Conservation (phyloP, 192 early-diverging fungal species). For the Gryganskiella cystojenkinii region DNA sequence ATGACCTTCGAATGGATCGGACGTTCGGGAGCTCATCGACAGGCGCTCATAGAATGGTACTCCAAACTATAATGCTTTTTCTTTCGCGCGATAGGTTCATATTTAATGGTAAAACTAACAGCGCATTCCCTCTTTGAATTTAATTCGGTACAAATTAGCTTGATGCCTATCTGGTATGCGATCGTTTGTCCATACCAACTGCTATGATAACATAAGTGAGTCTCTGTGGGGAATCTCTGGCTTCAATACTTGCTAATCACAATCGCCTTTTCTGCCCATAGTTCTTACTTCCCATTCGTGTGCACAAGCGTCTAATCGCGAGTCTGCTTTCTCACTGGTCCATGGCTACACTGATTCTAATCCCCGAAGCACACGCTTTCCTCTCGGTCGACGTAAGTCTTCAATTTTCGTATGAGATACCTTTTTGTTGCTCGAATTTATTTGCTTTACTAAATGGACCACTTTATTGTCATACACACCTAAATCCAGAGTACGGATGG, state of each 20-base stretch:
- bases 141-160: not conserved
- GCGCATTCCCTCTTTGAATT: not conserved
- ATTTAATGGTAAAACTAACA: not conserved
- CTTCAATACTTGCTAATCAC: too few relatives aligned
- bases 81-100: too few relatives aligned
- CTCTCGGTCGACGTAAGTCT: constrained; percentile 28
- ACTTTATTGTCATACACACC: not conserved
- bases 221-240: too few relatives aligned
- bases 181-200: too few relatives aligned
- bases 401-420: too few relatives aligned
- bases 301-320: not conserved
- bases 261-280: not conserved
- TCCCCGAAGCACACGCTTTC: constrained; percentile 21
- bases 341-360: constrained; percentile 34
- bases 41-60: constrained; percentile 16
- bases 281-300: constrained; percentile 18
- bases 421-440: not conserved
- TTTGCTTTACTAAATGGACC: not conserved
- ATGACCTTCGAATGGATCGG: not conserved
- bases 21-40: constrained; percentile 6
- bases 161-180: constrained; percentile 27
- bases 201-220: too few relatives aligned
- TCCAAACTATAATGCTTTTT: not conserved
- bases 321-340: constrained; percentile 26
- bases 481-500: constrained; percentile 6